Evolutionary conservation across 1,284 basidiomycete species (phyloP).

Genomic region (Nidula niveotomentosa): DNA sequence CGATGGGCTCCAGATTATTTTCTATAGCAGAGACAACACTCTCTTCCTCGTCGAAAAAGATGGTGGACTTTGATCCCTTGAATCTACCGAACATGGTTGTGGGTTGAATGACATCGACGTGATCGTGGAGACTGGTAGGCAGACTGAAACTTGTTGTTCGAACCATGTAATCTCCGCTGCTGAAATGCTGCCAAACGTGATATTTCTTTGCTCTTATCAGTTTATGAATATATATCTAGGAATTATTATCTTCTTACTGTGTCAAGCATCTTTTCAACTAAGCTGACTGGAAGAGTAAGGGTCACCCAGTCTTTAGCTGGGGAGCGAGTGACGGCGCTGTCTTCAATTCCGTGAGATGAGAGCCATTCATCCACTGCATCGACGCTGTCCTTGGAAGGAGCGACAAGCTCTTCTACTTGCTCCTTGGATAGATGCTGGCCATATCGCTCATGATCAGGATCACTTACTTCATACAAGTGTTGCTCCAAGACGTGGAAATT

Average conservation of each 20-base stretch:
- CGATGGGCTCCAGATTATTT: too few species aligned
- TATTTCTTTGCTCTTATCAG: constrained; percentile 45
- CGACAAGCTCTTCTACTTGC: constrained; percentile 58
- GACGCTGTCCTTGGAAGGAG: constrained; percentile 55
- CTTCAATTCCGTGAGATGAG: constrained; percentile 48
- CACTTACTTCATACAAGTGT: constrained; percentile 67
- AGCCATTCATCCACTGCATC: constrained; percentile 64
- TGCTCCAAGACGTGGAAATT: constrained; percentile 59
- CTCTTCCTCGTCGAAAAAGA: constrained; percentile 19
- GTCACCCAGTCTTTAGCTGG: constrained; percentile 71
- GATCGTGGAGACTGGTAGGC: constrained; percentile 56
- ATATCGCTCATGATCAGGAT: constrained; percentile 61
- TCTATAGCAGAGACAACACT: constrained; percentile 28
- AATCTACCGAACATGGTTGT: constrained; percentile 70
- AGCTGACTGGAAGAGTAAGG: constrained; percentile 52
- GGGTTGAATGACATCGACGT: constrained; percentile 73
- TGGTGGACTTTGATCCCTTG: constrained; percentile 43
- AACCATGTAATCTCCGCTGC: constrained; percentile 51
- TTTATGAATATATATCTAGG: neutral
- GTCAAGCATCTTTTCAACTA: constrained; percentile 69
- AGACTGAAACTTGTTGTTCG: constrained; percentile 74
- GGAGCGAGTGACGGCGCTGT: constrained; percentile 47
- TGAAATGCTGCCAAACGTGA: constrained; percentile 55
- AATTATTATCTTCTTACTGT: constrained; percentile 44
- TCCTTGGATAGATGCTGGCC: constrained; percentile 67